phyloP scores from a whole-genome alignment of 495 filamentous ascomycete genomes.

The Filosporella fistucella region DNA sequence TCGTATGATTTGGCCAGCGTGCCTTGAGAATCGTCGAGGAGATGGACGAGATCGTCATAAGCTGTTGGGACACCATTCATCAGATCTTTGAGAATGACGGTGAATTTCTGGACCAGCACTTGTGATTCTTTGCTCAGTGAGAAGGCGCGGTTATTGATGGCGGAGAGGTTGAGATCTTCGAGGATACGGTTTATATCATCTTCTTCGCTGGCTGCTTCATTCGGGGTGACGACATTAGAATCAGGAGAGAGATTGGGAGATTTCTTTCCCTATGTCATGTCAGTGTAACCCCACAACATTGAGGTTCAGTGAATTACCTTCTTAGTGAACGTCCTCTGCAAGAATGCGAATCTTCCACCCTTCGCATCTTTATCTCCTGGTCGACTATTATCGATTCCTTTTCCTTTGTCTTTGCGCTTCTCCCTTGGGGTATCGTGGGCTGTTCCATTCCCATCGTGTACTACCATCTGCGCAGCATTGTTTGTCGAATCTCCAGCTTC shows the following conservation, averaged over 20 bases:
- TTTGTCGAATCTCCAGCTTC: constrained; percentile 18
- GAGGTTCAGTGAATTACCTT: constrained; percentile 19
- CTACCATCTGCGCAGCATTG: constrained; percentile 17
- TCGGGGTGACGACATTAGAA: constrained; percentile 13
- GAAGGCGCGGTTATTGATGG: constrained; percentile 73
- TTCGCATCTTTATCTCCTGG: constrained; percentile 10
- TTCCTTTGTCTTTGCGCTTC: constrained; percentile 16
- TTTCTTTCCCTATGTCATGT: too few relatives aligned
- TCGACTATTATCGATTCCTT: constrained; percentile 4
- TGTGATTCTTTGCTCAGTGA: constrained; percentile 76
- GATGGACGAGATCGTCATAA: constrained; percentile 77
- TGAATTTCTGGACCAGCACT: constrained; percentile 77
- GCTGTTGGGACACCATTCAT: constrained; percentile 88
- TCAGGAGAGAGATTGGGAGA: too few relatives aligned
- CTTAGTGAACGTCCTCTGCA: constrained; percentile 14
- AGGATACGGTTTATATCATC: constrained; percentile 74
- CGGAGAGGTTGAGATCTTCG: constrained; percentile 73
- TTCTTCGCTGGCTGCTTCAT: constrained; percentile 53
- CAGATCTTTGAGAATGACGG: constrained; percentile 84
- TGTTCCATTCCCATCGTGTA: constrained; percentile 11
- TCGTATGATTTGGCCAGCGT: constrained; percentile 73
- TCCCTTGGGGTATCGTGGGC: constrained; percentile 6
- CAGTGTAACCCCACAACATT: too few relatives aligned
- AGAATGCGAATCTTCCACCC: constrained; percentile 19
- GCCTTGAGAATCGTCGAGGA: constrained; percentile 75